phyloP scores from a whole-genome alignment of 2,329 filamentous ascomycete species.

The Aspergillus quadricinctus region DNA sequence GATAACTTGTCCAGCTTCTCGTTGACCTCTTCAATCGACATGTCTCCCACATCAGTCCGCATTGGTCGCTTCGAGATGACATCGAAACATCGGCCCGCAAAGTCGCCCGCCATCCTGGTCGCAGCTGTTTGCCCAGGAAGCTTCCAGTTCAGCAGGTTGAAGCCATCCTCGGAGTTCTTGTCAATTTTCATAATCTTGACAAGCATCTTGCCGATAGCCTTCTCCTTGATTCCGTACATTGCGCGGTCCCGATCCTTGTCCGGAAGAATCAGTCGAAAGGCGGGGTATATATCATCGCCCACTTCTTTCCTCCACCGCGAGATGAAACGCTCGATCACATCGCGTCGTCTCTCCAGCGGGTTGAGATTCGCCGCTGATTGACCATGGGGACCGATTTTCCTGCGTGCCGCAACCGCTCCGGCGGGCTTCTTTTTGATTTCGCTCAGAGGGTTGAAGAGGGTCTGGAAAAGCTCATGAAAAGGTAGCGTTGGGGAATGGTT shows the following conservation, averaged over 20 bases:
- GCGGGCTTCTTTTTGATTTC: constrained; percentile 72
- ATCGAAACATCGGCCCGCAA: constrained; percentile 83
- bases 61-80: constrained; percentile 80
- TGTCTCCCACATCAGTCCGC: constrained; percentile 65
- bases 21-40: constrained; percentile 89
- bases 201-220: constrained; percentile 81
- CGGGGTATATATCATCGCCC: constrained; percentile 88
- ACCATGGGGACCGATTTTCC: constrained; percentile 59
- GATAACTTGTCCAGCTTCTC: constrained; percentile 75
- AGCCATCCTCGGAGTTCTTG: constrained; percentile 82
- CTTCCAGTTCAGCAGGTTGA: constrained; percentile 87
- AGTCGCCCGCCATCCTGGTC: constrained; percentile 75
- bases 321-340: constrained; percentile 83
- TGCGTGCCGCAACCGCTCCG: constrained; percentile 50
- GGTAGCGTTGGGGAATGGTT: constrained; percentile 76
- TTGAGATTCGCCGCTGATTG: constrained; percentile 47
- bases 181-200: constrained; percentile 90
- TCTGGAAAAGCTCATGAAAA: constrained; percentile 73
- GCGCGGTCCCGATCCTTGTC: constrained; percentile 89
- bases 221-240: constrained; percentile 94
- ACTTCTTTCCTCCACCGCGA: constrained; percentile 81
- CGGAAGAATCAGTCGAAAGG: constrained; percentile 83
- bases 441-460: constrained; percentile 74
- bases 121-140: constrained; percentile 66
- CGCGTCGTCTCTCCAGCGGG: constrained; percentile 71